Percentiles rank a stretch among this genome's conserved stretches.
Evolutionary conservation across 2,329 filamentous ascomycete genomes (phyloP).

Genomic region (Fusarium clavum): DNA sequence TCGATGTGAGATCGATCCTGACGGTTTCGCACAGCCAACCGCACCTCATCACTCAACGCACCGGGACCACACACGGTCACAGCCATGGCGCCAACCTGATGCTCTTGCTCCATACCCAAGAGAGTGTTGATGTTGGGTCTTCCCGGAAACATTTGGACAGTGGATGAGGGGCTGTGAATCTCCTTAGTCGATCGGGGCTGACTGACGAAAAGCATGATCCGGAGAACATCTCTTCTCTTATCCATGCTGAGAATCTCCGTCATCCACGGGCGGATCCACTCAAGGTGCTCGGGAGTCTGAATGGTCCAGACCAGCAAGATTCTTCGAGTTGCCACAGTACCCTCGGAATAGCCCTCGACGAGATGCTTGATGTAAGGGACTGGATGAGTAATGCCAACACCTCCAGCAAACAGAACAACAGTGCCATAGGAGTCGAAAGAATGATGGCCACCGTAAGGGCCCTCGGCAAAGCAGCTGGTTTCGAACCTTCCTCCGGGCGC

Average conservation of each 20-base stretch:
- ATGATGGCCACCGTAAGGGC: slow-evolving; percentile 80
- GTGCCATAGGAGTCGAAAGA: slow-evolving; percentile 80
- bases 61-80: slow-evolving; percentile 82
- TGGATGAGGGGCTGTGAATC: slow-evolving; percentile 80
- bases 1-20: slow-evolving; percentile 76
- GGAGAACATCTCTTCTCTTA: slow-evolving; percentile 76
- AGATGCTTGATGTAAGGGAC: slow-evolving; percentile 80
- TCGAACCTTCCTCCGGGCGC: slow-evolving; percentile 69
- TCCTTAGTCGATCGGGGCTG: slow-evolving; percentile 81
- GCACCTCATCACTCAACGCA: slow-evolving; percentile 78
- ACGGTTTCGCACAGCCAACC: slow-evolving; percentile 72
- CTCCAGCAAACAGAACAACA: slow-evolving; percentile 81
- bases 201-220: slow-evolving; percentile 83
- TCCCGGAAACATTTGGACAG: slow-evolving; percentile 87
- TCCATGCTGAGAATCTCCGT: slow-evolving; percentile 82
- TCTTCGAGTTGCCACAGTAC: slow-evolving; percentile 77
- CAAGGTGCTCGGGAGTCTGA: slow-evolving; percentile 81
- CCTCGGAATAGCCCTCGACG: slow-evolving; percentile 74
- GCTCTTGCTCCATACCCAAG: slow-evolving; percentile 78
- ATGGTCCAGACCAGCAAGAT: slow-evolving; percentile 83
- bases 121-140: slow-evolving; percentile 79
- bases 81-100: slow-evolving; percentile 78
- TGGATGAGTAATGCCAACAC: slow-evolving; percentile 84
- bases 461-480: slow-evolving; percentile 77
- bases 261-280: slow-evolving; percentile 89